Percentiles rank a stretch among this genome's conserved stretches.
These are phyloP conservation scores for Monosporascus sp. DNA, from an alignment of 2,329 filamentous ascomycete species.

Conservation along the genomic window DNA sequence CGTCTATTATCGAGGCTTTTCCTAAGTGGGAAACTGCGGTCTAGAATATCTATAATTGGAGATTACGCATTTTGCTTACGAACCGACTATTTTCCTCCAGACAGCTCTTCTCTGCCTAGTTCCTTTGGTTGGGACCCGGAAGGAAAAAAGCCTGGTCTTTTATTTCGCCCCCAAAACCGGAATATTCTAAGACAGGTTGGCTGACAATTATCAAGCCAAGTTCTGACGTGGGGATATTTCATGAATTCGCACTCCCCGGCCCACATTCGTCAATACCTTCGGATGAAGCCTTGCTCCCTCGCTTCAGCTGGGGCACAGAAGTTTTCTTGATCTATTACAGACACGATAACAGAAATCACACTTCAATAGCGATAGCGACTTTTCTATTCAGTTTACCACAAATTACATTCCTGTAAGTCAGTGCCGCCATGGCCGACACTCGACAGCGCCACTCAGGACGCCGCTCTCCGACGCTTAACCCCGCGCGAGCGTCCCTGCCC, in stretches of 20 bases:
- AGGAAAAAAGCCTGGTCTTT: background rate
- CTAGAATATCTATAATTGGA: too few relatives aligned
- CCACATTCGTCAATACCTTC: background rate
- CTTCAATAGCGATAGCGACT: background rate
- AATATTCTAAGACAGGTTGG: background rate
- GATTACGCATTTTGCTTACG: too few relatives aligned
- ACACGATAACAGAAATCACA: background rate
- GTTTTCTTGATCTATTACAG: background rate
- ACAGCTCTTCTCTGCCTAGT: background rate
- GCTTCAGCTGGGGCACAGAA: background rate
- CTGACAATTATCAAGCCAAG: background rate
- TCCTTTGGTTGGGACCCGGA: background rate
- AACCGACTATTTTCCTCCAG: background rate
- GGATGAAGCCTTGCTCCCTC: background rate
- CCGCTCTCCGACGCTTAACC: constrained; percentile 41
- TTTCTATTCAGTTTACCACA: constrained; percentile 3
- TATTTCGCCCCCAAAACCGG: background rate
- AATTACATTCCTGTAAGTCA: constrained; percentile 1
- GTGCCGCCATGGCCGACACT: constrained; percentile 40
- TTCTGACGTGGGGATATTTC: background rate
- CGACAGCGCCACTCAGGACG: constrained; percentile 40
- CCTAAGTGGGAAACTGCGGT: too few relatives aligned
- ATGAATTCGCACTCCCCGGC: background rate
- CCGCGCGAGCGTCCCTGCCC: constrained; percentile 50
- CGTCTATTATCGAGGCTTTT: background rate